Evolutionary conservation across 257 asterid species (phyloP).

Genomic region (Penstemon barbatus): DNA sequence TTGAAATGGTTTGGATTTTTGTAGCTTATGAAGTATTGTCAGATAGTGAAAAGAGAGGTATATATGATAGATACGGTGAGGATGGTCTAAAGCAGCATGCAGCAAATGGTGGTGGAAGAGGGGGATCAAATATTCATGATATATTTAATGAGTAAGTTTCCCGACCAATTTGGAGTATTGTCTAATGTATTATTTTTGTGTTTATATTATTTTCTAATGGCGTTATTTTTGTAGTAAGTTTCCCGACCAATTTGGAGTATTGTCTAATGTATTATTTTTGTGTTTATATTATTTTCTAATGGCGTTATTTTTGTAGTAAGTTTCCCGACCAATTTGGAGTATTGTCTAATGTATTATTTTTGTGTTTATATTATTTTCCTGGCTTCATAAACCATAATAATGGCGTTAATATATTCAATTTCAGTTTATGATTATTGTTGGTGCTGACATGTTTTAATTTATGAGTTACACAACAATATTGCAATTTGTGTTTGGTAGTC

Average conservation of each 20-base stretch:
- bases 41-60: slow-evolving; percentile 60
- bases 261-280: too few species aligned
- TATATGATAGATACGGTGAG: slow-evolving; percentile 62
- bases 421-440: not conserved
- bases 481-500: slow-evolving; percentile 2
- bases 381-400: not conserved
- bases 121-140: slow-evolving; percentile 68
- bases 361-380: not conserved
- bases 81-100: slow-evolving; percentile 72
- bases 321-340: too few species aligned
- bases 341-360: not conserved
- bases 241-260: not conserved
- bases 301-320: too few species aligned
- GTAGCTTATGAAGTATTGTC: slow-evolving; percentile 92
- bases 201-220: not conserved
- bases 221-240: too few species aligned
- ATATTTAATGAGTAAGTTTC: slow-evolving; percentile 59
- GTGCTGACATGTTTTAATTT: not conserved
- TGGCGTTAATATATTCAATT: not conserved
- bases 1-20: slow-evolving; percentile 23
- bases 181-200: not conserved
- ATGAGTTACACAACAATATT: not conserved
- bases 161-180: too few species aligned
- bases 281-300: not conserved
- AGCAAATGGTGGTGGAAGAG: slow-evolving; percentile 59